Percentiles rank a stretch among this genome's conserved stretches.
Evolutionary conservation across 495 filamentous ascomycete species (phyloP).

Genomic region (Rhypophila decipiens): DNA sequence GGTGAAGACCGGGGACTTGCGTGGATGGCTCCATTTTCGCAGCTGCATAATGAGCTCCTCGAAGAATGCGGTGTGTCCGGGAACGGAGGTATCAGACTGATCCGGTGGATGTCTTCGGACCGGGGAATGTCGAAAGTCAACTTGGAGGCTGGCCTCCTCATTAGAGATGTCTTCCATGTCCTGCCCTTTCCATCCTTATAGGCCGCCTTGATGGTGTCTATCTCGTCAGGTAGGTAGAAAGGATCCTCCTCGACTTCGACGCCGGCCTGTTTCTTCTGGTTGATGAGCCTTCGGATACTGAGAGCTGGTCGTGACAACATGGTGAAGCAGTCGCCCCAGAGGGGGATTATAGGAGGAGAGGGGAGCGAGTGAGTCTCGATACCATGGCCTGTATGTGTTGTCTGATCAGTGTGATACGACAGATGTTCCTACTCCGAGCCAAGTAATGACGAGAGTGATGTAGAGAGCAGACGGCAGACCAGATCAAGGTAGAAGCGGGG

Average conservation of each 20-base stretch:
- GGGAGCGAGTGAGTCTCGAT: conserved; percentile 1
- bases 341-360: conserved; percentile 5
- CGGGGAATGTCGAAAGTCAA: conserved; percentile 33
- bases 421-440: not conserved
- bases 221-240: conserved; percentile 21
- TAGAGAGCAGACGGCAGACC: not conserved
- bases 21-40: conserved; percentile 21
- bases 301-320: conserved; percentile 39
- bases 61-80: conserved; percentile 43
- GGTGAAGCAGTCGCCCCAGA: conserved; percentile 10
- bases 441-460: not conserved
- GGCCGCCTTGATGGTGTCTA: conserved; percentile 13
- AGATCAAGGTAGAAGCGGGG: not conserved
- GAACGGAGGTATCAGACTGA: conserved; percentile 33
- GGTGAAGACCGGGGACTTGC: conserved; percentile 18
- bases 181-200: conserved; percentile 18
- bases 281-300: conserved; percentile 40
- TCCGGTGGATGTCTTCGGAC: conserved; percentile 36
- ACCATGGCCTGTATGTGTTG: conserved; percentile 1
- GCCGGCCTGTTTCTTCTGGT: conserved; percentile 23
- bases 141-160: conserved; percentile 22
- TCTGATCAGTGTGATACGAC: not conserved
- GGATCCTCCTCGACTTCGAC: conserved; percentile 27
- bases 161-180: conserved; percentile 22
- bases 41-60: conserved; percentile 41